These are phyloP conservation scores for Lolium multiflorum DNA, from an alignment of 176 grass and related monocot genomes.

Conservation along the genomic window DNA sequence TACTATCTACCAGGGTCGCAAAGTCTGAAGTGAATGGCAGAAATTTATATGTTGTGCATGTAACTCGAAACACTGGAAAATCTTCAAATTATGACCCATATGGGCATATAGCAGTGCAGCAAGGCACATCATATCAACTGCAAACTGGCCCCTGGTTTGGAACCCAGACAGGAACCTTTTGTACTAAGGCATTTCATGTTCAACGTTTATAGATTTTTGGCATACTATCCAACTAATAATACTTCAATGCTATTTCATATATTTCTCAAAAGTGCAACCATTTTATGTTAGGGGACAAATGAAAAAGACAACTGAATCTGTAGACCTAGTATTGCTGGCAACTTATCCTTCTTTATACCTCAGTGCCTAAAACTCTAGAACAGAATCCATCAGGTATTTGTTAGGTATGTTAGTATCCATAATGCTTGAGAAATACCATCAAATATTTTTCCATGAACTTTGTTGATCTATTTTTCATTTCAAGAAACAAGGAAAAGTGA, in stretches of 20 bases:
- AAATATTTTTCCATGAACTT: background rate
- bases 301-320: background rate
- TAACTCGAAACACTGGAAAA: background rate
- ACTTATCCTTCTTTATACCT: background rate
- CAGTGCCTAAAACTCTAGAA: background rate
- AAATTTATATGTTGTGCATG: background rate
- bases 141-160: background rate
- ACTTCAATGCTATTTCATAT: background rate
- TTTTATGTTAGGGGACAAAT: background rate
- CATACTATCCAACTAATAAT: background rate
- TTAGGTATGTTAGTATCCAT: background rate
- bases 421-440: background rate
- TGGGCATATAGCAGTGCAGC: slow-evolving; percentile 4
- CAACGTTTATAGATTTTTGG: background rate
- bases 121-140: background rate
- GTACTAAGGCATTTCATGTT: background rate
- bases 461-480: background rate
- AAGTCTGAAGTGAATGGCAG: background rate
- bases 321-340: background rate
- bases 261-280: background rate
- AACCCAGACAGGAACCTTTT: background rate
- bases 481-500: background rate
- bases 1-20: background rate
- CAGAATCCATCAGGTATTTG: background rate
- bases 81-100: background rate